These are phyloP conservation scores for Xylaria scruposa DNA, from an alignment of 495 filamentous ascomycete species.

Conservation along the genomic window DNA sequence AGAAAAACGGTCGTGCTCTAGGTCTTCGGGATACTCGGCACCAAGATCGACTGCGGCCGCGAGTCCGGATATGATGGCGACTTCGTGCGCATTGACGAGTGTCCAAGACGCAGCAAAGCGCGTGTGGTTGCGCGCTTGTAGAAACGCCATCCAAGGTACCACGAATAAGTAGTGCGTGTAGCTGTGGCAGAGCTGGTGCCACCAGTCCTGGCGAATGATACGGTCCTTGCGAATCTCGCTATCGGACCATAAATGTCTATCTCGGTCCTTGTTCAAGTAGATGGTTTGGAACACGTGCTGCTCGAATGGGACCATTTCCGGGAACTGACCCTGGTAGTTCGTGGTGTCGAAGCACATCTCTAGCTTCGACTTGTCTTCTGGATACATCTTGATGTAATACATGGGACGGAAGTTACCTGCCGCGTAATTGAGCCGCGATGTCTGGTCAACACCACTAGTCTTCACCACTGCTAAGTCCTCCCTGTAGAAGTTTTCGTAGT, in stretches of 20 bases:
- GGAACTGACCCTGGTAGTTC: conserved; percentile 84
- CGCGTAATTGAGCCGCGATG: conserved; percentile 39
- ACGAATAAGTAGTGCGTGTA: conserved; percentile 83
- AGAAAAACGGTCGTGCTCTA: conserved; percentile 55
- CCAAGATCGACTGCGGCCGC: conserved; percentile 81
- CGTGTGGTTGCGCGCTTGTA: conserved; percentile 74
- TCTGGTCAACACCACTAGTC: conserved; percentile 40
- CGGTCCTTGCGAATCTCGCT: conserved; percentile 71
- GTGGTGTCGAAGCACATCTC: conserved; percentile 90
- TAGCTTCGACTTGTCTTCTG: conserved; percentile 67
- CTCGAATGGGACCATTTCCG: conserved; percentile 46
- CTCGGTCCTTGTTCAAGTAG: conserved; percentile 72
- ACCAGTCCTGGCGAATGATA: conserved; percentile 78
- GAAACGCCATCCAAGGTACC: conserved; percentile 79
- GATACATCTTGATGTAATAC: conserved; percentile 80
- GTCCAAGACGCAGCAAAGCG: conserved; percentile 79
- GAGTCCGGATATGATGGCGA: conserved; percentile 78
- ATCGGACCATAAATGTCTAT: conserved; percentile 71
- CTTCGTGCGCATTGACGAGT: conserved; percentile 84
- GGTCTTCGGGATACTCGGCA: conserved; percentile 65
- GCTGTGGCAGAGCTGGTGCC: conserved; percentile 84
- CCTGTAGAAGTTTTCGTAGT: conserved; percentile 76
- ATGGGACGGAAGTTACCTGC: conserved; percentile 70
- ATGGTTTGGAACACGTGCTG: conserved; percentile 86
- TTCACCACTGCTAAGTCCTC: conserved; percentile 40